A percentile compares a stretch with the other conserved stretches of the same genome.
Conservation (phyloP, 129 eudicot species). For the Oenanthe sinensis region DNA sequence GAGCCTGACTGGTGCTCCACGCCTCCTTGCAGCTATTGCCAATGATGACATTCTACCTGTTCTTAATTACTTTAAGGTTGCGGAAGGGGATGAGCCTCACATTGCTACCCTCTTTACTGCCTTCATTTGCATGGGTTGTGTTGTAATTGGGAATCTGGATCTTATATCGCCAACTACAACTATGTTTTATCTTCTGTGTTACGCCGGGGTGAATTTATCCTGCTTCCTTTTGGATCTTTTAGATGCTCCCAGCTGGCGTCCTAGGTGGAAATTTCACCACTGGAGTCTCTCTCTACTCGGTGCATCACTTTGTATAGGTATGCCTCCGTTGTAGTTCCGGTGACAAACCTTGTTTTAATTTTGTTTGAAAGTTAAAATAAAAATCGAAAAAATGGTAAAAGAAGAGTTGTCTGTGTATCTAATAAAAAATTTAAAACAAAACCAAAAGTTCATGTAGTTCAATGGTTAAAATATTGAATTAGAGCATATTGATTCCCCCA, state of each 20-base stretch:
- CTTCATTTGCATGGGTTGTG: slow-evolving; percentile 89
- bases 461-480: too few relatives aligned
- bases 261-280: slow-evolving; percentile 98
- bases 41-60: slow-evolving; percentile 97
- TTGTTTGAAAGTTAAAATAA: too few relatives aligned
- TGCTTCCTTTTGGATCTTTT: slow-evolving; percentile 96
- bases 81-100: slow-evolving; percentile 89
- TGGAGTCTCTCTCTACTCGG: slow-evolving; percentile 99
- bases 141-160: slow-evolving; percentile 91
- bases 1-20: slow-evolving; percentile 95
- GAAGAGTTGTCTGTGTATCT: too few relatives aligned
- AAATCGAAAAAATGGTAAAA: too few relatives aligned
- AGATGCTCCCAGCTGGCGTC: slow-evolving; percentile 99
- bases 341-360: not conserved
- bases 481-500: too few relatives aligned
- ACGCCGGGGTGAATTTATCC: slow-evolving; percentile 93
- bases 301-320: slow-evolving; percentile 88
- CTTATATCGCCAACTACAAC: slow-evolving; percentile 93
- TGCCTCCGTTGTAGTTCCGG: slow-evolving; percentile 5
- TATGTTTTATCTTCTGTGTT: slow-evolving; percentile 94
- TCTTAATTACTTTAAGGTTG: slow-evolving; percentile 93
- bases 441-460: too few relatives aligned
- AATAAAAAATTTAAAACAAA: too few relatives aligned
- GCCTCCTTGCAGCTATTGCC: slow-evolving; percentile 94
- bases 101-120: slow-evolving; percentile 93